Conservation (phyloP, 768 basidiomycete genomes). For the Strobilomyces dryophilus region DNA sequence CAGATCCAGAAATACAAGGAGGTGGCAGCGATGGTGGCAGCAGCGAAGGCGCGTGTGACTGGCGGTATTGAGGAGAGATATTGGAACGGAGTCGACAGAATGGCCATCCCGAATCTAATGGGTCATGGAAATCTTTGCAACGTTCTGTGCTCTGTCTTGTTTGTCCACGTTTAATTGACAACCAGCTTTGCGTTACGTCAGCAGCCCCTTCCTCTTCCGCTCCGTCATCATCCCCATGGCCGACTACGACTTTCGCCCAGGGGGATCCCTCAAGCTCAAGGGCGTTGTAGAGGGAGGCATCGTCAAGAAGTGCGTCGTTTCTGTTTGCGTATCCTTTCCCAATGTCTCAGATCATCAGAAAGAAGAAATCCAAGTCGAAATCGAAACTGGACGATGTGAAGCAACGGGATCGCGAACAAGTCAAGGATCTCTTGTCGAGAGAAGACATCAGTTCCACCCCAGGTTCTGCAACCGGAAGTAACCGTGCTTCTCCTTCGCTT, state of each 20-base stretch:
- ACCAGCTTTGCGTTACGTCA: constrained; percentile 29
- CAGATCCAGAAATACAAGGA: constrained; percentile 61
- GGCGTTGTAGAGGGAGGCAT: constrained; percentile 74
- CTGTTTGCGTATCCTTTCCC: neutral
- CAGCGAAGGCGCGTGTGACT: constrained; percentile 70
- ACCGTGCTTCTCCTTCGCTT: constrained; percentile 58
- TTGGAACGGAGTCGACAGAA: constrained; percentile 68
- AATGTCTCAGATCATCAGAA: constrained; percentile 42
- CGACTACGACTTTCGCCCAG: constrained; percentile 81
- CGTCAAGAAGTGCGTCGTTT: constrained; percentile 67
- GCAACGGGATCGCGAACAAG: constrained; percentile 38
- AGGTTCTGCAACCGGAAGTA: constrained; percentile 51
- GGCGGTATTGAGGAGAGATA: constrained; percentile 71
- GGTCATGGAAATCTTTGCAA: constrained; percentile 11
- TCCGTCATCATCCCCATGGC: constrained; percentile 48
- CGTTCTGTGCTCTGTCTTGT: constrained; percentile 7
- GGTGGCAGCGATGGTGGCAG: constrained; percentile 54
- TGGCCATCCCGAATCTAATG: constrained; percentile 50
- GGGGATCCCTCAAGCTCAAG: constrained; percentile 88
- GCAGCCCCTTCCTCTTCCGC: constrained; percentile 13
- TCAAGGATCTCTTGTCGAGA: constrained; percentile 50
- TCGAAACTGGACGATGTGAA: constrained; percentile 46
- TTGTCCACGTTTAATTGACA: constrained; percentile 21
- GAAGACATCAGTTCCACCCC: constrained; percentile 40
- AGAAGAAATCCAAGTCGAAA: constrained; percentile 80